A percentile compares a stretch with the other conserved stretches of the same genome.
Evolutionary conservation across 768 basidiomycete species (phyloP).

Genomic region (Candolleomyces eurysporus): DNA sequence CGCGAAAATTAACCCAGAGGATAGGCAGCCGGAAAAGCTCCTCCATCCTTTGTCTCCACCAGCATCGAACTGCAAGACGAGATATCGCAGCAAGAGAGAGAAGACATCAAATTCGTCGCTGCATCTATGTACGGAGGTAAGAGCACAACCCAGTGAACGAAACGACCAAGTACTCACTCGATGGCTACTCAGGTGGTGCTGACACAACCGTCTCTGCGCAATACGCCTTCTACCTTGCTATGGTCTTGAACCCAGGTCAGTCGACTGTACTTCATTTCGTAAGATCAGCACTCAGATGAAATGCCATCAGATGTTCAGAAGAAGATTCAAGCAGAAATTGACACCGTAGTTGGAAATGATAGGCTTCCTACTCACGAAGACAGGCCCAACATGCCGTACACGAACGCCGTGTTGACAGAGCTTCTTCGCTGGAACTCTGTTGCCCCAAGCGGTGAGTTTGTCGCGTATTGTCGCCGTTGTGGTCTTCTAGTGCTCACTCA

Average conservation of each 20-base stretch:
- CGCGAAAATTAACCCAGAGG: background rate
- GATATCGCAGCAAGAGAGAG: conserved; percentile 29
- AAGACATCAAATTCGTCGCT: conserved; percentile 41
- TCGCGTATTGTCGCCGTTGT: background rate
- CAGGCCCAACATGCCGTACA: conserved; percentile 45
- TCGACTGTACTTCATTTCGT: background rate
- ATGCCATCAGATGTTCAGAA: conserved; percentile 41
- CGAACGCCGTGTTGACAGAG: conserved; percentile 45
- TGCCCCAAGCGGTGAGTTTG: conserved; percentile 36
- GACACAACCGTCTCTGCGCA: conserved; percentile 49
- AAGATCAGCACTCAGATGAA: background rate
- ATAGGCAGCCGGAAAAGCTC: conserved; percentile 41
- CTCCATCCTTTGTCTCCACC: conserved; percentile 42
- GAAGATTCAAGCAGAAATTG: conserved; percentile 53
- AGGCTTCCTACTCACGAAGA: conserved; percentile 41
- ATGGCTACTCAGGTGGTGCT: conserved; percentile 35
- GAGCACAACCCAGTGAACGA: conserved; percentile 6
- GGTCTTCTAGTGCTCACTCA: background rate
- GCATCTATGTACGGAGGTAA: conserved; percentile 42
- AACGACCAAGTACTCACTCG: background rate
- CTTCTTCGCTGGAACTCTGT: conserved; percentile 48
- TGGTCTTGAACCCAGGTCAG: conserved; percentile 38
- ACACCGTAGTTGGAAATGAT: conserved; percentile 35
- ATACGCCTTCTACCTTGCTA: conserved; percentile 49
- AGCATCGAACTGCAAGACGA: conserved; percentile 35